These are phyloP conservation scores for Yarrowia galli DNA, from an alignment of 1,139 yeast genomes.

Conservation along the genomic window DNA sequence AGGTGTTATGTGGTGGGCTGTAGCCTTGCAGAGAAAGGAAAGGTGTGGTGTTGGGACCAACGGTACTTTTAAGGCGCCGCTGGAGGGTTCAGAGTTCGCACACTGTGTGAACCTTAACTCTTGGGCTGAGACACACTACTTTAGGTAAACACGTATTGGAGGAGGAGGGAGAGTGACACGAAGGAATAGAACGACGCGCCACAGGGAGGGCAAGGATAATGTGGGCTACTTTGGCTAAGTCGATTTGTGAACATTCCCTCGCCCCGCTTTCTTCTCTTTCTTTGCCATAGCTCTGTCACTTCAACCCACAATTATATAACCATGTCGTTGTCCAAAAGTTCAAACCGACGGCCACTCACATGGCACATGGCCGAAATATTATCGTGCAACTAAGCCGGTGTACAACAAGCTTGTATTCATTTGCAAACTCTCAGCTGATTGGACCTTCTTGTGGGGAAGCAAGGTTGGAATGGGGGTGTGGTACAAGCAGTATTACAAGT, in stretches of 20 bases:
- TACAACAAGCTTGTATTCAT: not conserved
- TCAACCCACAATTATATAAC: not conserved
- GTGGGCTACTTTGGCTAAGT: not conserved
- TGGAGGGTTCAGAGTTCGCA: slow-evolving; percentile 35
- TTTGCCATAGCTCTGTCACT: too few species aligned
- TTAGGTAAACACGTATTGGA: not conserved
- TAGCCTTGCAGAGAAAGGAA: slow-evolving; percentile 28
- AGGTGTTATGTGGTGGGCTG: slow-evolving; percentile 9
- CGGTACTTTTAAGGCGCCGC: slow-evolving; percentile 35
- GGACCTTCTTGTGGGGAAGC: slow-evolving; percentile 26
- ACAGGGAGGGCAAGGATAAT: too few species aligned
- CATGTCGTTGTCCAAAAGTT: too few species aligned
- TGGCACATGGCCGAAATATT: not conserved
- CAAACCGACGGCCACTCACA: too few species aligned
- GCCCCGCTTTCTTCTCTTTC: too few species aligned
- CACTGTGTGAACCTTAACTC: slow-evolving; percentile 19
- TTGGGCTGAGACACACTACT: not conserved
- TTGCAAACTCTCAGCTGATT: slow-evolving; percentile 25
- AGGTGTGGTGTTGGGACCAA: slow-evolving; percentile 20
- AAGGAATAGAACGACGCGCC: not conserved
- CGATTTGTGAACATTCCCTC: not conserved
- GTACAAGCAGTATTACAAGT: too few species aligned
- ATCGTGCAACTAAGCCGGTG: too few species aligned
- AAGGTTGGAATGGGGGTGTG: slow-evolving; percentile 9
- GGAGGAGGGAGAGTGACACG: not conserved